A percentile compares a stretch with the other conserved stretches of the same genome.
Evolutionary conservation across 164 flowering plant genomes (phyloP).

Genomic region (Euptelea pleiosperma): DNA sequence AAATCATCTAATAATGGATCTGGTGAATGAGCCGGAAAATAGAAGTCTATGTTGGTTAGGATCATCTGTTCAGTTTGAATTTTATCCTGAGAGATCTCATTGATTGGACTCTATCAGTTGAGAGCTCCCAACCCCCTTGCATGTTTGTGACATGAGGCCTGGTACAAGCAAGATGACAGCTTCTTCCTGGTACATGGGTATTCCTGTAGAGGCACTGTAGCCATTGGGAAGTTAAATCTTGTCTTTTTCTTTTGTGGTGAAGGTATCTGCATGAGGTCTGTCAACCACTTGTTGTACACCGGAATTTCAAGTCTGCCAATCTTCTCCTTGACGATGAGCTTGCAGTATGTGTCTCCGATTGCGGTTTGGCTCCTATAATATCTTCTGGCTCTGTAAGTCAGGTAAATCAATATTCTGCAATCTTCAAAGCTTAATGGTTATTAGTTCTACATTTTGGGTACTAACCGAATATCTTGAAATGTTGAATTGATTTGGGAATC

Average conservation of each 20-base stretch:
- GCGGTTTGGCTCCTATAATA: conserved; percentile 62
- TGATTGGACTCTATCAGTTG: conserved; percentile 1
- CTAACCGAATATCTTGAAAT: too few species aligned
- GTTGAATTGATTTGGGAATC: too few species aligned
- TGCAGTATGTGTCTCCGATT: conserved; percentile 56
- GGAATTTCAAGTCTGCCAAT: conserved; percentile 71
- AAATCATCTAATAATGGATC: neutral
- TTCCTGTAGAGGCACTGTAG: neutral
- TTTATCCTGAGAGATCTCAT: neutral
- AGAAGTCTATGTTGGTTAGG: neutral
- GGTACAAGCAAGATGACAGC: neutral
- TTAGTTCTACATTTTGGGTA: neutral
- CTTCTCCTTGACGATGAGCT: conserved; percentile 70
- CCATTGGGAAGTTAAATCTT: neutral
- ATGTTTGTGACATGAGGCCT: too few species aligned
- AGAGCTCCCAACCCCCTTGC: neutral
- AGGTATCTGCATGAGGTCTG: conserved; percentile 84
- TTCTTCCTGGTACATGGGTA: neutral
- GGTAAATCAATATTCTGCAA: conserved; percentile 29
- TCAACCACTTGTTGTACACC: conserved; percentile 66
- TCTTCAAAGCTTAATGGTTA: neutral
- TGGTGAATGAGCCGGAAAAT: neutral
- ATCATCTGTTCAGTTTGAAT: neutral
- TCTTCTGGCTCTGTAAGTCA: conserved; percentile 39
- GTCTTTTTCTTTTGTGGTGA: conserved; percentile 10